These are phyloP conservation scores for Tetracladium setigerum DNA, from an alignment of 495 filamentous ascomycete genomes.

Conservation along the genomic window DNA sequence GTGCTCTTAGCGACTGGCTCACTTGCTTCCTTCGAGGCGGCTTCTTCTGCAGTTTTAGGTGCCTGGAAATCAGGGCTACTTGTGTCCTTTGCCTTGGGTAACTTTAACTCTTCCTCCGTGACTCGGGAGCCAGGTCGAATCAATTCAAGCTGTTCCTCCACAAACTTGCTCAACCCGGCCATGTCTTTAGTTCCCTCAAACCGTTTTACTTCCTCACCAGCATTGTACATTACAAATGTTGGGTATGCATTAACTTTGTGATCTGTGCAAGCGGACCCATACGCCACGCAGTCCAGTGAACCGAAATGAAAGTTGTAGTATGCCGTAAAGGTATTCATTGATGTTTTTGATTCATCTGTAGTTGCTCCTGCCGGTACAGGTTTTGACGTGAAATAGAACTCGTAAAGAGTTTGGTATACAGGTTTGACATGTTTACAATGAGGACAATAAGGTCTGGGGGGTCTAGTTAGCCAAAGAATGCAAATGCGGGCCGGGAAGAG, in stretches of 20 bases:
- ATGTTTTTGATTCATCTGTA: slow-evolving; percentile 16
- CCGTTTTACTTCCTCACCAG: slow-evolving; percentile 59
- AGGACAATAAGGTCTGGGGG: slow-evolving; percentile 49
- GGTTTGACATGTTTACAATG: slow-evolving; percentile 81
- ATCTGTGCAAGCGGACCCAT: slow-evolving; percentile 62
- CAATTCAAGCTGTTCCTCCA: slow-evolving; percentile 73
- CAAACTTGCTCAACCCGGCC: slow-evolving; percentile 49
- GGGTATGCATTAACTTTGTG: slow-evolving; percentile 63
- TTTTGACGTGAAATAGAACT: slow-evolving; percentile 93
- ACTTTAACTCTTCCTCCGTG: slow-evolving; percentile 43
- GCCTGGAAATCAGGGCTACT: slow-evolving; percentile 15
- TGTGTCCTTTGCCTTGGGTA: slow-evolving; percentile 51
- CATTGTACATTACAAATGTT: slow-evolving; percentile 71
- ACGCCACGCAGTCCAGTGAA: slow-evolving; percentile 74
- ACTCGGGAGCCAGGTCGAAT: slow-evolving; percentile 75
- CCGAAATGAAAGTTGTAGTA: slow-evolving; percentile 92
- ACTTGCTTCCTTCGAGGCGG: background rate
- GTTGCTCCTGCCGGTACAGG: slow-evolving; percentile 32
- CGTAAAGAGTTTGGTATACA: slow-evolving; percentile 86
- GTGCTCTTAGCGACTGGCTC: background rate
- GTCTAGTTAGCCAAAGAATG: background rate
- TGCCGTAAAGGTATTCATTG: slow-evolving; percentile 37
- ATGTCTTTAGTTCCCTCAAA: slow-evolving; percentile 56
- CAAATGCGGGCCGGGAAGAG: slow-evolving; percentile 16
- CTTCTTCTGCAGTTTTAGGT: slow-evolving; percentile 12